A percentile compares a stretch with the other conserved stretches of the same genome.
phyloP scores from a whole-genome alignment of 441 rosid species.

The Eutrema salsugineum region DNA sequence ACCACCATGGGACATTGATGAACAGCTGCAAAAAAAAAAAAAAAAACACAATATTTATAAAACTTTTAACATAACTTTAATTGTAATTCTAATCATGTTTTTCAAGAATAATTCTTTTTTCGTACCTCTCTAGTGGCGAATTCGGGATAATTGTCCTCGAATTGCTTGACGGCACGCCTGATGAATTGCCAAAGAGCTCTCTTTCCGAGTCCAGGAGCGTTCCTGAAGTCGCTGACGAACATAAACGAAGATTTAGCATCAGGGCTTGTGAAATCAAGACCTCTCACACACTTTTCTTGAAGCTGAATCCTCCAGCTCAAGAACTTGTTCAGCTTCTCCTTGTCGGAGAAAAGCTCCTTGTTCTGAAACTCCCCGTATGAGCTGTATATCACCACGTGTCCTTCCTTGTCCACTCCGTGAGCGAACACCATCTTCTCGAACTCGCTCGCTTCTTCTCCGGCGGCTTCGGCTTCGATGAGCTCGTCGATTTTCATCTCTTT shows the following conservation, averaged over 20 bases:
- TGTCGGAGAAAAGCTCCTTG: constrained; percentile 45
- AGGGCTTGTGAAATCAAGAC: constrained; percentile 35
- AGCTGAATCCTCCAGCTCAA: constrained; percentile 47
- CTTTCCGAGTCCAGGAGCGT: constrained; percentile 41
- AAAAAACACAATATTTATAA: neutral
- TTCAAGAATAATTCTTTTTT: no score
- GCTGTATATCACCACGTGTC: constrained; percentile 51
- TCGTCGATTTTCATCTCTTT: constrained; percentile 39
- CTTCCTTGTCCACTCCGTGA: constrained; percentile 44
- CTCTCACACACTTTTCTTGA: constrained; percentile 40
- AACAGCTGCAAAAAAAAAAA: constrained; percentile 23
- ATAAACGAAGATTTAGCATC: constrained; percentile 36
- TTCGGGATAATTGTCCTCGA: constrained; percentile 50
- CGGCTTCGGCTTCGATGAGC: constrained; percentile 26
- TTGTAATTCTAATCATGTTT: no score
- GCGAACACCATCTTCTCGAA: constrained; percentile 40
- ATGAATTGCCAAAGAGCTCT: constrained; percentile 41
- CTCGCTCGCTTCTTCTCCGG: constrained; percentile 30
- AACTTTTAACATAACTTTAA: no score
- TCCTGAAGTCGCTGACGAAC: constrained; percentile 46
- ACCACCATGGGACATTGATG: constrained; percentile 51
- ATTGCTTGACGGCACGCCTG: constrained; percentile 40
- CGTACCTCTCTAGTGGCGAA: constrained; percentile 46
- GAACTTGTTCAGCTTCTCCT: constrained; percentile 42
- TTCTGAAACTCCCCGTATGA: constrained; percentile 46